Base-by-base conservation (phyloP, 352 stramenopile genomes). In the Pythium myriotylum region DNA sequence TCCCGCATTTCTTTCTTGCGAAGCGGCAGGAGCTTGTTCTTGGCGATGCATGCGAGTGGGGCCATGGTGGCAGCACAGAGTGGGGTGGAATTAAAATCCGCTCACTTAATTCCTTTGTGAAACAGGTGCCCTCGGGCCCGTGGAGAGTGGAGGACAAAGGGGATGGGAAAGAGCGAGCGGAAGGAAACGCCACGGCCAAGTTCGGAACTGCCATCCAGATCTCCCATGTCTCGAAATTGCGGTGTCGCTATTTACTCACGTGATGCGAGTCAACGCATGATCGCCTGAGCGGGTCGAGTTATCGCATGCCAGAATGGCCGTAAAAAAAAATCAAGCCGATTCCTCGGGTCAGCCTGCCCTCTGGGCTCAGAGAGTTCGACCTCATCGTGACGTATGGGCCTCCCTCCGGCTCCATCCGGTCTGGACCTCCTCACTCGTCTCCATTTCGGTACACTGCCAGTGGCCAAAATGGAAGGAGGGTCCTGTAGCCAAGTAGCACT, bases 1-100 rank as follows among this genome's bases (percentile, higher is more conserved):
- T 78, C 40, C 7, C 40, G 17, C 17, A 7, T 7, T 14, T 47
- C 13, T 35, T 35, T 35, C 29, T 35, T 35, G 29, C 29, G 29
- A 10, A 35, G 29, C 29, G 29, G 29, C 5, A 35, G 29, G 29
- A 35, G 29, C 29, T 35, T 35, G 29, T 35, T 35, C 29, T 35
- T 35, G 29, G 29, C 29, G 29, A 35, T 35, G 29, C 29, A 35
- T 35, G 29, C 29, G 29, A 35, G 29, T 10, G 29, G 29, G 29
- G 29, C 29, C 29, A 35, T 43, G 37, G 37, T 4, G 37, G 8
- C 33, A 40, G 8, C 33, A 40, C 14, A 14, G 33, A 14, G 4
- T 43, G 13, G 13, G 13, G 37, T 7, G 8, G 37, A 17, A 43
- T 43, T 43, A 43, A 43, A 20, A n/a, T n/a, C 10, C 29, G 29